Conservation (phyloP, 2,329 filamentous ascomycete genomes). For the Balansia obtecta region DNA sequence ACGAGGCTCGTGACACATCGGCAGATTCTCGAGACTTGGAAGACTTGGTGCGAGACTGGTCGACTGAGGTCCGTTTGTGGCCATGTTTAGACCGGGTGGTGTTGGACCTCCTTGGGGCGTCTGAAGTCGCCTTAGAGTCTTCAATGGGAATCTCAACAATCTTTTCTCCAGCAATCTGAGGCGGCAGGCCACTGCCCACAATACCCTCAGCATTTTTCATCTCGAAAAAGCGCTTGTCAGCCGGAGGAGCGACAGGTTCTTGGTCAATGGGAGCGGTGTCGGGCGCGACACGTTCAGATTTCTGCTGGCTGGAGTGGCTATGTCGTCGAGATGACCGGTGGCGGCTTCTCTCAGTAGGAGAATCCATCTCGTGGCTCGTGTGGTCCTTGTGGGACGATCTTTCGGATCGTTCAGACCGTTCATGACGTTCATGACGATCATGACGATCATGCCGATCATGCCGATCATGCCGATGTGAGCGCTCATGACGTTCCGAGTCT, state of each 20-base stretch:
- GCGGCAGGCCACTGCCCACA: slow-evolving; percentile 13
- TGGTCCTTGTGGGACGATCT: slow-evolving; percentile 10
- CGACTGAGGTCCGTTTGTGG: slow-evolving; percentile 16
- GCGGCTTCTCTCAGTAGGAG: slow-evolving; percentile 15
- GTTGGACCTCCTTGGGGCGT: slow-evolving; percentile 18
- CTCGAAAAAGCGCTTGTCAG: slow-evolving; percentile 30
- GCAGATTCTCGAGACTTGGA: slow-evolving; percentile 12
- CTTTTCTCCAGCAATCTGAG: slow-evolving; percentile 13
- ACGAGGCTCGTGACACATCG: background rate
- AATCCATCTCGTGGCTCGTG: slow-evolving; percentile 22
- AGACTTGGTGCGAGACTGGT: slow-evolving; percentile 14
- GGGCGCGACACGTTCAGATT: slow-evolving; percentile 16
- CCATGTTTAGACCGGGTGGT: slow-evolving; percentile 16
- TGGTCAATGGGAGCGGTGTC: slow-evolving; percentile 15
- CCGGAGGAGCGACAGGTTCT: slow-evolving; percentile 9
- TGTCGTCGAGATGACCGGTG: slow-evolving; percentile 30
- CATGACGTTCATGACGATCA: slow-evolving; percentile 16
- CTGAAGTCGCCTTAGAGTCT: slow-evolving; percentile 8
- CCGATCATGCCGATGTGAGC: slow-evolving; percentile 12
- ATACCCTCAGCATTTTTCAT: slow-evolving; percentile 26
- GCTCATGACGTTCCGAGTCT: slow-evolving; percentile 16
- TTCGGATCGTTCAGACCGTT: slow-evolving; percentile 7
- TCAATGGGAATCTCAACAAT: slow-evolving; percentile 2
- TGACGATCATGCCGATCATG: slow-evolving; percentile 11
- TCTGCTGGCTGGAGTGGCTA: slow-evolving; percentile 24